Conservation (phyloP, 2,329 filamentous ascomycete genomes). For the Pseudocercospora vitis region DNA sequence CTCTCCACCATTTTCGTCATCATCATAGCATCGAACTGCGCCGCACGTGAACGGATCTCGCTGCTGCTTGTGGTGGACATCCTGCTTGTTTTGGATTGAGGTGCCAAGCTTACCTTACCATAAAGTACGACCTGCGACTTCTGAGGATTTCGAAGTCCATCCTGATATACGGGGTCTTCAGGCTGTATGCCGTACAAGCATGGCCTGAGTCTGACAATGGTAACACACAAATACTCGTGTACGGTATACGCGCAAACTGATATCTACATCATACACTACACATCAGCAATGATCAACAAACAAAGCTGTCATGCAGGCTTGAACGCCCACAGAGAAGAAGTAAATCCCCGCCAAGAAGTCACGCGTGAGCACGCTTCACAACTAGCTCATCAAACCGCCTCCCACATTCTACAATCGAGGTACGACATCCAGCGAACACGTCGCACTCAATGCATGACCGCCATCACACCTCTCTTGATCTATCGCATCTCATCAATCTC, state of each 20-base stretch:
- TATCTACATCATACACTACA: constrained; percentile 7
- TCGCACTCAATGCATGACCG: background rate
- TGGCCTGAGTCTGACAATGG: background rate
- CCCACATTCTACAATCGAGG: no score
- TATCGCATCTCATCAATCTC: constrained; percentile 10
- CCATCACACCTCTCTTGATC: background rate
- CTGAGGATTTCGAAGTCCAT: background rate
- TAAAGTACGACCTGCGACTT: background rate
- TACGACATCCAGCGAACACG: no score
- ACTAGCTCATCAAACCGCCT: no score
- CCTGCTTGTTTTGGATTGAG: background rate
- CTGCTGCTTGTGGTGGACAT: background rate
- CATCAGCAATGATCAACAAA: background rate
- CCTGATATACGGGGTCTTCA: constrained; percentile 3
- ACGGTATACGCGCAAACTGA: background rate
- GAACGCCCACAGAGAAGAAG: background rate
- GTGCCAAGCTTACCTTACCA: no score
- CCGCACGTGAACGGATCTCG: background rate
- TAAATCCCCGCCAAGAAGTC: background rate
- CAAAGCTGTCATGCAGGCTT: background rate
- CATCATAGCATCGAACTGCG: background rate
- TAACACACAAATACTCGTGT: background rate
- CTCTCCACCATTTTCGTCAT: constrained; percentile 1
- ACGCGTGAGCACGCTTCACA: no score
- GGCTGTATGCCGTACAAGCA: no score